phyloP scores from a whole-genome alignment of 495 filamentous ascomycete genomes.

The Podospora australis region DNA sequence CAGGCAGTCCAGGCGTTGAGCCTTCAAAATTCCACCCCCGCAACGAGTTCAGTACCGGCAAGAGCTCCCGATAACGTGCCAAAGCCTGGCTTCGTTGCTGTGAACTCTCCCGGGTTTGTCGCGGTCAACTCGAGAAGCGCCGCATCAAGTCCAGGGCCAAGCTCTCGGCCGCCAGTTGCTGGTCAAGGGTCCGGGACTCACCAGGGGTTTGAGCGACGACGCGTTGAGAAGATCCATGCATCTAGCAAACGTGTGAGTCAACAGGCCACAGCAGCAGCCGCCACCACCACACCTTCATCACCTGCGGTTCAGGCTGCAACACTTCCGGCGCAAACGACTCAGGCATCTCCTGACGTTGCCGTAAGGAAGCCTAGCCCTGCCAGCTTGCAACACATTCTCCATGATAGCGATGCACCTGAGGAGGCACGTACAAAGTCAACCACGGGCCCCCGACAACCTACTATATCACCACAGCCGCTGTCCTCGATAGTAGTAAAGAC shows the following conservation, averaged over 20 bases:
- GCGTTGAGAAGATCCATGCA: conserved; percentile 21
- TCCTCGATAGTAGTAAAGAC: background rate
- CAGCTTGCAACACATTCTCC: conserved; percentile 16
- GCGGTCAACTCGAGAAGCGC: conserved; percentile 7
- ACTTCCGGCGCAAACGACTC: background rate
- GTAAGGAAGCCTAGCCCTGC: conserved; percentile 14
- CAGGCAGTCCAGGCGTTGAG: no score
- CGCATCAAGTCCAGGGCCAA: conserved; percentile 5
- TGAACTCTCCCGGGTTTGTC: no score
- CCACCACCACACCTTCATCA: conserved; percentile 9
- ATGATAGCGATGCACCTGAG: background rate
- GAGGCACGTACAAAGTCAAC: background rate
- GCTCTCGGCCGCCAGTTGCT: conserved; percentile 8
- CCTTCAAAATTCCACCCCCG: no score
- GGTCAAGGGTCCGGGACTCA: conserved; percentile 1
- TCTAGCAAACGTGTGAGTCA: conserved; percentile 6
- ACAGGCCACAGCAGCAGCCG: conserved; percentile 3
- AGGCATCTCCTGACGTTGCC: background rate
- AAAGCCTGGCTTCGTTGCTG: no score
- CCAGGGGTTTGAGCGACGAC: conserved; percentile 5
- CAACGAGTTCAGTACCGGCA: no score
- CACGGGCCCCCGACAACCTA: background rate
- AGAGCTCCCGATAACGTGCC: no score
- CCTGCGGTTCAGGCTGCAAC: background rate
- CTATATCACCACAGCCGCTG: background rate